Conservation (phyloP, 768 basidiomycete genomes). For the Xerocomellus dryophilus region DNA sequence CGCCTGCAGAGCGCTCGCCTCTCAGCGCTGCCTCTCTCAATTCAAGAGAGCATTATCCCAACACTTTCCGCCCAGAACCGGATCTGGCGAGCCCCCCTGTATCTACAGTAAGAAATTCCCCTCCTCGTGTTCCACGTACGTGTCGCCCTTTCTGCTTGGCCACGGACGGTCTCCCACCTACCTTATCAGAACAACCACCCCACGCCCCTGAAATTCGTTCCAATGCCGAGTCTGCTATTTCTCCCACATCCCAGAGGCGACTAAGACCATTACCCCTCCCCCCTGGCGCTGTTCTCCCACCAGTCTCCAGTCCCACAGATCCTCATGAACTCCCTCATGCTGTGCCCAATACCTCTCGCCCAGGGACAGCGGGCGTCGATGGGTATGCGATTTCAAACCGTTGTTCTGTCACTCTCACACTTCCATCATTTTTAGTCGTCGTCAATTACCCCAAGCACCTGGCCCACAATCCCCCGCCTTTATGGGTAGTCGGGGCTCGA, state of each 20-base stretch:
- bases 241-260: constrained; percentile 30
- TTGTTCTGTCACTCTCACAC: neutral
- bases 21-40: constrained; percentile 14
- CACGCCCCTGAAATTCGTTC: constrained; percentile 18
- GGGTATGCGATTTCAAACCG: constrained; percentile 13
- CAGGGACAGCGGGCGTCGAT: constrained; percentile 26
- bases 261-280: constrained; percentile 29
- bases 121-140: constrained; percentile 26
- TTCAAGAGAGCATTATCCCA: constrained; percentile 21
- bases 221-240: constrained; percentile 24
- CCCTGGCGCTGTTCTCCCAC: constrained; percentile 18
- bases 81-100: constrained; percentile 11
- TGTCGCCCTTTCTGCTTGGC: neutral
- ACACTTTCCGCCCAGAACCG: constrained; percentile 19
- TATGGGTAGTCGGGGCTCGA: constrained; percentile 18
- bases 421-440: constrained; percentile 18
- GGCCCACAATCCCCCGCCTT: constrained; percentile 13
- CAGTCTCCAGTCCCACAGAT: constrained; percentile 17
- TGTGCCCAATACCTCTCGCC: constrained; percentile 17
- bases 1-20: constrained; percentile 31
- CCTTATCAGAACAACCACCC: constrained; percentile 12
- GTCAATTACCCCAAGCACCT: constrained; percentile 31
- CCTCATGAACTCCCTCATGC: constrained; percentile 13
- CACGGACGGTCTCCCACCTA: neutral
- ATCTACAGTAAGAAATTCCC: constrained; percentile 13